A percentile compares a stretch with the other conserved stretches of the same genome.
phyloP scores from a whole-genome alignment of 768 basidiomycete genomes.

The Cyathus striatus region DNA sequence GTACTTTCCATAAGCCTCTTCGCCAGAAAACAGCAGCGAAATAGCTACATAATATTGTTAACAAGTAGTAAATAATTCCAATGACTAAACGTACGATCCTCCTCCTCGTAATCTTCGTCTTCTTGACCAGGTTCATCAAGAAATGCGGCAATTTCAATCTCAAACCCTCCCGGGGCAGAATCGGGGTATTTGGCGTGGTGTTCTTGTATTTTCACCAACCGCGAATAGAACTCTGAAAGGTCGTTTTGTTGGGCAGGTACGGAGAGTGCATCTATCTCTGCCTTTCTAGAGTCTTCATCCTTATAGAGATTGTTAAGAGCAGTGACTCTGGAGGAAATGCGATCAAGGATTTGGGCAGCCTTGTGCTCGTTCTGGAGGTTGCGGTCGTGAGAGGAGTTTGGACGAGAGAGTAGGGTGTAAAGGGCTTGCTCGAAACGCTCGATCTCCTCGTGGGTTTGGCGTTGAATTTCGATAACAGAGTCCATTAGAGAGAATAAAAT shows the following conservation, averaged over 20 bases:
- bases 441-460: conserved; percentile 93
- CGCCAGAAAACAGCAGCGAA: conserved; percentile 88
- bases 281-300: conserved; percentile 67
- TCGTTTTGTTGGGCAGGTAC: conserved; percentile 58
- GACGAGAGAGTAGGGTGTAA: conserved; percentile 75
- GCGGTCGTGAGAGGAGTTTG: conserved; percentile 54
- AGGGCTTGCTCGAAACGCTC: conserved; percentile 89
- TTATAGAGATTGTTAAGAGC: conserved; percentile 71
- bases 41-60: conserved; percentile 43
- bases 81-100: conserved; percentile 66
- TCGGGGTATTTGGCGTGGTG: conserved; percentile 97
- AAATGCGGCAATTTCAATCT: conserved; percentile 77
- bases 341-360: conserved; percentile 83
- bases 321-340: conserved; percentile 65
- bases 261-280: conserved; percentile 63
- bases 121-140: conserved; percentile 75
- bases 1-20: conserved; percentile 93
- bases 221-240: conserved; percentile 91
- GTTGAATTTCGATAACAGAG: conserved; percentile 89
- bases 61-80: conserved; percentile 4
- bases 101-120: conserved; percentile 75
- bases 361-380: conserved; percentile 80
- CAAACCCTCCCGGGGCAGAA: conserved; percentile 73
- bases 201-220: conserved; percentile 94
- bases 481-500: conserved; percentile 54